Percentiles rank a stretch among this genome's conserved stretches.
phyloP scores from a whole-genome alignment of 805 yeast species.

The Ogataea minuta region DNA sequence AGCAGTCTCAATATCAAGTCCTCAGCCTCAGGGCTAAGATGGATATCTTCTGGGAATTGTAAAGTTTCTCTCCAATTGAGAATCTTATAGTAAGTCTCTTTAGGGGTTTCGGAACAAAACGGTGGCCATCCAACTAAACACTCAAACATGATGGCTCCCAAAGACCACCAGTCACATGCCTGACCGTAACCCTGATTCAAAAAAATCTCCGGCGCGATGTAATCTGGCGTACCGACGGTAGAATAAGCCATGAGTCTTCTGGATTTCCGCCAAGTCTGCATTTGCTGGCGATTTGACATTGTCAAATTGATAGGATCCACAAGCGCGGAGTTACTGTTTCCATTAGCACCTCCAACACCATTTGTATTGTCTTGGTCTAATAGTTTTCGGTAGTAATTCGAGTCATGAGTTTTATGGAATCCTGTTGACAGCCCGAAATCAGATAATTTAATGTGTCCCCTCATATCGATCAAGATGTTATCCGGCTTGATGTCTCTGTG shows the following conservation, averaged over 20 bases:
- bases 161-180: conserved; percentile 98
- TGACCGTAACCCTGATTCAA: conserved; percentile 93
- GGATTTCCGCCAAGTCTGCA: conserved; percentile 94
- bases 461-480: conserved; percentile 67
- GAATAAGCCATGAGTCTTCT: conserved; percentile 93
- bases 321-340: conserved; percentile 68
- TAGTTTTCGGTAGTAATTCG: conserved; percentile 78
- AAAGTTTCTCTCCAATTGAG: conserved; percentile 87
- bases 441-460: conserved; percentile 62
- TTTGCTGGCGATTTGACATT: conserved; percentile 90
- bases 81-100: conserved; percentile 88
- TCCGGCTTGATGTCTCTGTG: conserved; percentile 98
- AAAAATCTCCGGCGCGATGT: conserved; percentile 93
- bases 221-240: conserved; percentile 95
- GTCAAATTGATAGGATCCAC: conserved; percentile 95
- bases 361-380: conserved; percentile 56
- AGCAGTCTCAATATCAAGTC: conserved; percentile 76
- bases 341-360: conserved; percentile 33
- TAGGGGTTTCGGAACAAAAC: conserved; percentile 91
- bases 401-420: conserved; percentile 90
- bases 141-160: conserved; percentile 96
- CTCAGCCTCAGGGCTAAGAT: conserved; percentile 83
- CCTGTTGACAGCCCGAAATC: conserved; percentile 88
- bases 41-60: conserved; percentile 88
- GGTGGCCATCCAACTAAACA: conserved; percentile 98